These are phyloP conservation scores for Schwanniomyces vanrijiae DNA, from an alignment of 805 yeast genomes.

Conservation along the genomic window DNA sequence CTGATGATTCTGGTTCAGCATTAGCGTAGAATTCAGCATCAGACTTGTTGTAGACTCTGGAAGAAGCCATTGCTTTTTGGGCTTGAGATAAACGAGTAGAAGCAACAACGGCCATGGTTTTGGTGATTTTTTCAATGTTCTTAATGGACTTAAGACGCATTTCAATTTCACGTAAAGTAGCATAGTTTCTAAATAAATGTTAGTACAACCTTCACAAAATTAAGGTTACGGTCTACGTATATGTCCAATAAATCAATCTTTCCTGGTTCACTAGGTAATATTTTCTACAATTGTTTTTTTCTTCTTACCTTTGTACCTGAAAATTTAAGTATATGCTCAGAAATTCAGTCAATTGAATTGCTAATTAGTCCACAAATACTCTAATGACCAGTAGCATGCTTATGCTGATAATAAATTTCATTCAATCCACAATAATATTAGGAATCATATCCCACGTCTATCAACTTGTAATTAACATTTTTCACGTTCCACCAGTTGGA, in stretches of 20 bases:
- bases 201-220: slow-evolving; percentile 16
- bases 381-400: too few relatives aligned
- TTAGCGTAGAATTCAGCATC: slow-evolving; percentile 76
- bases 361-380: too few relatives aligned
- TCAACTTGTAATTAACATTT: not conserved
- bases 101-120: slow-evolving; percentile 99
- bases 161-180: slow-evolving; percentile 98
- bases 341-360: not conserved
- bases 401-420: not conserved
- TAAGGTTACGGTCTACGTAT: not conserved
- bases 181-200: slow-evolving; percentile 74
- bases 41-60: slow-evolving; percentile 80
- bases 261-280: too few relatives aligned
- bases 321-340: not conserved
- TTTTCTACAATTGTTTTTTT: not conserved
- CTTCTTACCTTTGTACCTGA: not conserved
- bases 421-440: not conserved
- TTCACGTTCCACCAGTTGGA: not conserved
- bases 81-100: slow-evolving; percentile 96
- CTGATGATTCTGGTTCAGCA: slow-evolving; percentile 71
- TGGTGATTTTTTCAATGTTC: slow-evolving; percentile 98
- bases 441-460: not conserved
- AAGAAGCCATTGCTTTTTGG: slow-evolving; percentile 87
- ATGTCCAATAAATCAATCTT: not conserved
- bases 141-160: slow-evolving; percentile 96